phyloP scores from a whole-genome alignment of 2,329 filamentous ascomycete genomes.

The Talaromyces sp. region DNA sequence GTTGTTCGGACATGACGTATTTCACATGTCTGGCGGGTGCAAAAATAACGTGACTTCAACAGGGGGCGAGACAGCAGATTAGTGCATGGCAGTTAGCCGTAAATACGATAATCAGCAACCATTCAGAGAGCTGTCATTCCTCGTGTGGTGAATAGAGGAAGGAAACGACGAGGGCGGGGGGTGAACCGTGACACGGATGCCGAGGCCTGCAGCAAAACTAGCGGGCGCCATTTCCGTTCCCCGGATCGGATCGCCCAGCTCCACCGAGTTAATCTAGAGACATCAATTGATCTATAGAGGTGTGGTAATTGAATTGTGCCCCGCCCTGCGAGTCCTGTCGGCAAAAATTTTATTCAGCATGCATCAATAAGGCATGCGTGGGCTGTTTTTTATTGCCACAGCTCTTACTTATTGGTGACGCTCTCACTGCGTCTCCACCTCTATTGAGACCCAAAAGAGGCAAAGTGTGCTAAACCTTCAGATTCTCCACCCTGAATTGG shows the following conservation, averaged over 20 bases:
- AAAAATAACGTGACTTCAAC: background rate
- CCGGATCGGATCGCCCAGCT: background rate
- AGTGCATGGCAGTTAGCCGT: background rate
- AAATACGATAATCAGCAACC: background rate
- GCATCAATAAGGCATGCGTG: background rate
- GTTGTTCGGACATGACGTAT: constrained; percentile 18
- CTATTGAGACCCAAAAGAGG: constrained; percentile 25
- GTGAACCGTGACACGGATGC: background rate
- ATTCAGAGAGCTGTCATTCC: background rate
- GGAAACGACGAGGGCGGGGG: background rate
- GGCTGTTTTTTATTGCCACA: background rate
- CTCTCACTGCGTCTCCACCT: background rate
- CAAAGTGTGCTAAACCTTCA: constrained; percentile 4
- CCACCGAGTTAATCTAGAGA: background rate
- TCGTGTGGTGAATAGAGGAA: background rate
- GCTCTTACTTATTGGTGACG: background rate
- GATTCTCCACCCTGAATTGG: background rate
- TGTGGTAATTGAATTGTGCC: background rate
- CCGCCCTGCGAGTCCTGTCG: background rate
- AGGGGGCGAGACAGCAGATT: background rate
- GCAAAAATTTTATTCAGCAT: background rate
- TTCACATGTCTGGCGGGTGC: background rate
- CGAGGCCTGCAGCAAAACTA: background rate
- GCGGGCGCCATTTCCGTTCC: background rate
- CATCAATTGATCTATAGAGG: background rate